These are phyloP conservation scores for Termitomyces sp. DNA, from an alignment of 768 basidiomycete species.

Conservation along the genomic window DNA sequence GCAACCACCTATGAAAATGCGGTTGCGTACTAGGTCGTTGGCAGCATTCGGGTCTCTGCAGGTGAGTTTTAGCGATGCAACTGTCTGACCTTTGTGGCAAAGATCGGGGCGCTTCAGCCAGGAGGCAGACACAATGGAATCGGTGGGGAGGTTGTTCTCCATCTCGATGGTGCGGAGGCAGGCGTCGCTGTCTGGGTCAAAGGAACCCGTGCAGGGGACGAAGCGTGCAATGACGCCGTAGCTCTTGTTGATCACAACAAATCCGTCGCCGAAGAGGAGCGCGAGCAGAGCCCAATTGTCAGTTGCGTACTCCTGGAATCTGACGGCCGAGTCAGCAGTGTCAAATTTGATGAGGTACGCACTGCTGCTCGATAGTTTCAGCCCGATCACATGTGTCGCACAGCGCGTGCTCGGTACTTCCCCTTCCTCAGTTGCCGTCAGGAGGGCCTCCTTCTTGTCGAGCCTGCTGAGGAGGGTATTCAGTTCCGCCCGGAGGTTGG, in stretches of 20 bases:
- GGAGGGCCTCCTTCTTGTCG: too few relatives aligned
- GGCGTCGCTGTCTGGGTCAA: not conserved
- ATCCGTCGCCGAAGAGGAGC: not conserved
- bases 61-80: not conserved
- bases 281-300: not conserved
- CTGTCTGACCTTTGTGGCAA: not conserved
- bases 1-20: not conserved
- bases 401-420: too few relatives aligned
- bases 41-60: not conserved
- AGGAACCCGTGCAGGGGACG: not conserved
- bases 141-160: not conserved
- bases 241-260: not conserved
- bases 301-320: not conserved
- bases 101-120: not conserved
- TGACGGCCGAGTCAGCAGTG: not conserved
- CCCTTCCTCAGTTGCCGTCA: too few relatives aligned
- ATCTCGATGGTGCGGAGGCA: not conserved
- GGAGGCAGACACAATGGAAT: not conserved
- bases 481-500: too few relatives aligned
- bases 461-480: too few relatives aligned
- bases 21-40: not conserved
- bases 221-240: not conserved
- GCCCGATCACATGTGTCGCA: too few relatives aligned
- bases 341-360: too few relatives aligned
- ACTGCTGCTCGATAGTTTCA: too few relatives aligned